phyloP scores from a whole-genome alignment of 2,329 filamentous ascomycete genomes.

The Pseudogymnoascus sp. region DNA sequence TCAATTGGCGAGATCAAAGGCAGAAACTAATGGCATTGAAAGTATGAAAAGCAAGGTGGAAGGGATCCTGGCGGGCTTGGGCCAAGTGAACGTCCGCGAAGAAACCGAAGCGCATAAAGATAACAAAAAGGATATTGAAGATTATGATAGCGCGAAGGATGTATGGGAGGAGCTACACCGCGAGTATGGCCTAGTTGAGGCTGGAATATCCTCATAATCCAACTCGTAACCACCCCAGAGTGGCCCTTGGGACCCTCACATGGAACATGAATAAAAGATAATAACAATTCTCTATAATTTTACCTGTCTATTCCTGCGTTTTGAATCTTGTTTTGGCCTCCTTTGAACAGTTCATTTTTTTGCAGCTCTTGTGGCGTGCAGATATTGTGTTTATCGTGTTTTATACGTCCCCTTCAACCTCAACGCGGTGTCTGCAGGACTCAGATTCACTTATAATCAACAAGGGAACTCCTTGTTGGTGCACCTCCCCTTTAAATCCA shows the following conservation, averaged over 20 bases:
- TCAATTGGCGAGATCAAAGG: slow-evolving; percentile 62
- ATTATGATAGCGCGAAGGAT: neutral
- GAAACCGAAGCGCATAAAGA: neutral
- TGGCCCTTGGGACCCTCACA: neutral
- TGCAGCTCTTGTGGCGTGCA: neutral
- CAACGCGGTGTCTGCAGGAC: neutral
- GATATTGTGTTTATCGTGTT: neutral
- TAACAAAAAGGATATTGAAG: neutral
- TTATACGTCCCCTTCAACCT: neutral
- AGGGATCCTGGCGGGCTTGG: slow-evolving; percentile 45
- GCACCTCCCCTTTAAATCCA: neutral
- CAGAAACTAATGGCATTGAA: slow-evolving; percentile 63
- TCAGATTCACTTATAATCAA: neutral
- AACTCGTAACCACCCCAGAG: neutral
- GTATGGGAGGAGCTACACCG: neutral
- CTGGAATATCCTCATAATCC: neutral
- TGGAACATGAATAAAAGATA: neutral
- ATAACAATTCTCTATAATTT: neutral
- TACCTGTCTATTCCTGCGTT: neutral
- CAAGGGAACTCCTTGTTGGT: neutral
- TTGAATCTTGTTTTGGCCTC: neutral
- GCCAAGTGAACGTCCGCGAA: neutral
- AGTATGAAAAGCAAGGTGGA: slow-evolving; percentile 65
- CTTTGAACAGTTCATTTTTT: neutral
- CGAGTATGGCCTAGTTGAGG: slow-evolving; percentile 3